Conservation (phyloP, 257 asterid genomes). For the Dorcoceras hygrometricum region DNA sequence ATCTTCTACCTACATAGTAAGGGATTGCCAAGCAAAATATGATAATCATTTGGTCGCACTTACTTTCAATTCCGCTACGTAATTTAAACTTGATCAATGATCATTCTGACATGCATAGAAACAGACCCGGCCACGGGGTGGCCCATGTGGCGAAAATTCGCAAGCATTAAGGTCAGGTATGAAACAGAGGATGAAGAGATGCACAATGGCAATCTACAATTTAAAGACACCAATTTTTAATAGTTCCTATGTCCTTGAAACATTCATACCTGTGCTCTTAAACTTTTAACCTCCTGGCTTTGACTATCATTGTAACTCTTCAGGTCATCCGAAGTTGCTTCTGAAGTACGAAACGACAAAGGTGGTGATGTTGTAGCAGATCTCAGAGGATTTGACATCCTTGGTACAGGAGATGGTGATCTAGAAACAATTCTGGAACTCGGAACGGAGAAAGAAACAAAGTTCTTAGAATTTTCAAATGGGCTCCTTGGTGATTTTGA, state of each 20-base stretch:
- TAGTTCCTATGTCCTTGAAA: neutral
- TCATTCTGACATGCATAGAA: neutral
- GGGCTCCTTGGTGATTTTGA: constrained; percentile 25
- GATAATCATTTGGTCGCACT: no score
- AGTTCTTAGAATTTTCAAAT: constrained; percentile 34
- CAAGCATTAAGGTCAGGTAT: neutral
- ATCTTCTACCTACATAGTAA: constrained; percentile 53
- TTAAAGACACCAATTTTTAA: neutral
- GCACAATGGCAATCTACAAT: neutral
- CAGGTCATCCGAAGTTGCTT: constrained; percentile 37
- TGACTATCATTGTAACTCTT: constrained; percentile 39
- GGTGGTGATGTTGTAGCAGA: constrained; percentile 34
- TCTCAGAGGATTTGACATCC: constrained; percentile 19
- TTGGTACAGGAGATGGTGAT: constrained; percentile 54
- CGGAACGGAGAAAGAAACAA: constrained; percentile 42
- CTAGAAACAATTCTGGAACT: constrained; percentile 48
- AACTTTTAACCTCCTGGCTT: constrained; percentile 53
- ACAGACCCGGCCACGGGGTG: no score
- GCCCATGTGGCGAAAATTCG: neutral
- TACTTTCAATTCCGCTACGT: neutral
- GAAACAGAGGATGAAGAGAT: neutral
- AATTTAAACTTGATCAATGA: neutral
- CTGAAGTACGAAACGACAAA: constrained; percentile 30
- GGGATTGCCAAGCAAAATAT: neutral
- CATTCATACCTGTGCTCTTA: constrained; percentile 64